Evolutionary conservation across 805 yeast genomes (phyloP), one percentile per base, ranked within the genome.

Genomic region (Yarrowia bubula): DNA sequence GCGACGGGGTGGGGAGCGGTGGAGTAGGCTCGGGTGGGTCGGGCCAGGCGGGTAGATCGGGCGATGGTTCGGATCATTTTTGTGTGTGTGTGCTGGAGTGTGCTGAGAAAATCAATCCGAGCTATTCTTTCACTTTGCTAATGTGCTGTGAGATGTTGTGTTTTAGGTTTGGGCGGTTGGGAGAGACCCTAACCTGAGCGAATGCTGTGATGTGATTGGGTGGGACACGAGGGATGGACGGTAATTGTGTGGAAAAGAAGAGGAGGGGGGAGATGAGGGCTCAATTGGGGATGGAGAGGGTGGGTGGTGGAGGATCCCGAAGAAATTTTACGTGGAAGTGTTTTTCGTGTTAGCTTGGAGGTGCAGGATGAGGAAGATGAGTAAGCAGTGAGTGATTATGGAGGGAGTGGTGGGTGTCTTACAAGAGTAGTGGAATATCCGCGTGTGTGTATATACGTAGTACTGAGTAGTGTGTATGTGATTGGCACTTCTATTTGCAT

Each of bases 1-100:
- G 64, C 64, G 13, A 58, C 64, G 33, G 64, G 64, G 41, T 43
- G 51, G 28, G 64, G 64, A 17, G 64, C 51, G 42, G 64, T 58
- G 33, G 64, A 58, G 64, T 58, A 58, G 43, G 43, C 39, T 44
- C 64, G 42, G 37, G 35, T 47, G 47, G 47, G 61, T 15, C 61
- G 61, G 15, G 61, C 46, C 47, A 55, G 38, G 28, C 61, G 61
- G 47, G 39, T 15, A 10, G 61, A 55, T 55, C 61, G 61, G 61
- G 61, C 61, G 47, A 55, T 11, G 42, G 61, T 55, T 55, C 61
- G 61, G 61, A 55, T 55, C 61, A 55, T 55, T 39, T n/a, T 14
- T 55, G 22, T 53, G 15, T 53, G 8, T 39, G 22, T 39, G 7
- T 28, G 35, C 55, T 55, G 46, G 35, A 14, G 60, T 32, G 28